Conservation (phyloP, 768 basidiomycete species). For the Suillus decipiens region DNA sequence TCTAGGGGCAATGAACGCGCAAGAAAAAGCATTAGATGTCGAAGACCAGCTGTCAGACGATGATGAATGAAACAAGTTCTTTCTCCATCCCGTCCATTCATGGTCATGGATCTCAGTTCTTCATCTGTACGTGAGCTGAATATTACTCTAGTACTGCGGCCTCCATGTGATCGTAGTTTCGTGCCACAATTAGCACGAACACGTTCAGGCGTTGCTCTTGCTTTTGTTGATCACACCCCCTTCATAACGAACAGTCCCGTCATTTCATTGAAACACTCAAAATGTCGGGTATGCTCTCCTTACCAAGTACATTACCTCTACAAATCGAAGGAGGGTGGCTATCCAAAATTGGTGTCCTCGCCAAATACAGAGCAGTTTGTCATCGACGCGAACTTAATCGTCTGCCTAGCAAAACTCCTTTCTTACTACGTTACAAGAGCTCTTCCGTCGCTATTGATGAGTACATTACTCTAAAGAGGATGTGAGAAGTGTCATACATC, state of each 20-base stretch:
- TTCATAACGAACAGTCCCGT: neutral
- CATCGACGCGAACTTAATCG: neutral
- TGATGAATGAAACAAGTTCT: constrained; percentile 46
- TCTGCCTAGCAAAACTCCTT: constrained; percentile 6
- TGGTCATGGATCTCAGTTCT: neutral
- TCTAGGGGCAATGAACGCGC: constrained; percentile 81
- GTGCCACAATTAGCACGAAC: neutral
- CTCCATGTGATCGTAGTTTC: too few relatives aligned
- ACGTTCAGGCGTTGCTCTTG: neutral
- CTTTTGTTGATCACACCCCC: neutral
- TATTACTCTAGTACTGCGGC: neutral
- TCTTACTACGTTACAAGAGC: constrained; percentile 10
- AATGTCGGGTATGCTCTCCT: neutral
- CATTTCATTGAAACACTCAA: neutral
- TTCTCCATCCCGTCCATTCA: neutral
- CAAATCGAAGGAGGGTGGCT: neutral
- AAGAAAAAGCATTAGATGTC: constrained; percentile 56
- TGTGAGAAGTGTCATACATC: neutral
- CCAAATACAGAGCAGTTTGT: neutral
- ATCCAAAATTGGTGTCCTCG: neutral
- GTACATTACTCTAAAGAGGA: constrained; percentile 1
- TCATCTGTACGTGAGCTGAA: neutral
- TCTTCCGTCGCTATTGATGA: neutral
- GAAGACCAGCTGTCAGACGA: constrained; percentile 61
- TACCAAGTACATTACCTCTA: neutral